Evolutionary conservation across 192 early-diverging fungal genomes (phyloP).

Genomic region (Borealophlyctis nickersoniae): DNA sequence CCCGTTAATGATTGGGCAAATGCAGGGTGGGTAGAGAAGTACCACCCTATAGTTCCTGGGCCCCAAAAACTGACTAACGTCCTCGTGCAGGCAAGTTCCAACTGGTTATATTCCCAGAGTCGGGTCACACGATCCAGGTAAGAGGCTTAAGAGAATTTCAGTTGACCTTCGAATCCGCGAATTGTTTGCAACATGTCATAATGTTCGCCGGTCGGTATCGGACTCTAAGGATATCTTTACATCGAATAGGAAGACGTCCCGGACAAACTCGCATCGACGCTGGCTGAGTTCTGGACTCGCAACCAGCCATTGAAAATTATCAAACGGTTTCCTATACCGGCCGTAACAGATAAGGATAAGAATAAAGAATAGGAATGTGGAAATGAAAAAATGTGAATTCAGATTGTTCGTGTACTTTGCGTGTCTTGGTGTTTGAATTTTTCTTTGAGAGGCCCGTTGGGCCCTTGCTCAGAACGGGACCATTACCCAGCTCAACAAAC

Average conservation of each 20-base stretch:
- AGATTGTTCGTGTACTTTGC: no score
- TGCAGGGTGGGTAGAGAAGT: slow-evolving; percentile 31
- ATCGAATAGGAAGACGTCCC: slow-evolving; percentile 42
- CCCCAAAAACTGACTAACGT: neutral
- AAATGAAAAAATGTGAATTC: no score
- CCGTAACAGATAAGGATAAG: neutral
- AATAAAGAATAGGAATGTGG: no score
- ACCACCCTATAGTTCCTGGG: neutral
- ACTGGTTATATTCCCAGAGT: slow-evolving; percentile 46
- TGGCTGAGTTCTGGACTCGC: slow-evolving; percentile 42
- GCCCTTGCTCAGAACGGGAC: no score
- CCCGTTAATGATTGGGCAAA: slow-evolving; percentile 50
- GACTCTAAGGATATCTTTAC: neutral
- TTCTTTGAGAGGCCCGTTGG: no score
- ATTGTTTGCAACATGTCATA: neutral
- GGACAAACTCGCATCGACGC: slow-evolving; percentile 31
- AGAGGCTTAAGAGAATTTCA: no score
- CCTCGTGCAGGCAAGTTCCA: slow-evolving; percentile 44
- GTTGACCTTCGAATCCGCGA: no score
- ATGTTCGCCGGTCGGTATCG: neutral
- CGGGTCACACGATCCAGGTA: slow-evolving; percentile 40
- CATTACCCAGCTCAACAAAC: no score
- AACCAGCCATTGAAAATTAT: slow-evolving; percentile 29
- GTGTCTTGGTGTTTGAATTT: no score
- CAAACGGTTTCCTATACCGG: slow-evolving; percentile 38